Evolutionary conservation across 2,329 filamentous ascomycete genomes (phyloP), one percentile per base, ranked within the genome.

Genomic region (Cadophora luteo-olivacea): DNA sequence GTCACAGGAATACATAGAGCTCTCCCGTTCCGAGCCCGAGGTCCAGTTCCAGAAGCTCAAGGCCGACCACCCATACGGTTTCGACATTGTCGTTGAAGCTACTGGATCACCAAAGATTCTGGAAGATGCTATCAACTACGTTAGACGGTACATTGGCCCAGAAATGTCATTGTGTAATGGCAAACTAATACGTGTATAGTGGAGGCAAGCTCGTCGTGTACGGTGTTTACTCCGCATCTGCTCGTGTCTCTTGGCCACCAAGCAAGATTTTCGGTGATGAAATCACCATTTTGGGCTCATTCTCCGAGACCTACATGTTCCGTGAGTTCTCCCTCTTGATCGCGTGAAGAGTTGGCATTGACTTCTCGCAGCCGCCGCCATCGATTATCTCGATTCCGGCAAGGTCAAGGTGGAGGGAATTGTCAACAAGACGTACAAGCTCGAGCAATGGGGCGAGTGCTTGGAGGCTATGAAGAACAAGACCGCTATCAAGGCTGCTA

Each of bases 281-380:
- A 79, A 91, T 93, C 74, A 92, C 89, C 72, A 91, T 93, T 73
- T 81, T 92, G 65, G 90, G 90, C 32, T 90, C 87, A 64, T 93
- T 92, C 81, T 91, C 88, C 60, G 90, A 92, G 79, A 91, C 89
- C 29, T 91, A 89, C 80, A 91, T 90, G 84, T 91, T 91, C 83
- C 89, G 81, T 83, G 79, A 76, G 81, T 80, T 36, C 55, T 16
- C 8, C 9, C 32, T 16, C 6, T 12, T 8, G 49, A 19, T 14
- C 24, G 11, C 12, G 8, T 65, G 33, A 7, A 12, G 24, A 19
- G n/a, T 8, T 36, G 29, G 9, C 14, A 32, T 63, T 61, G 48
- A 69, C 29, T 51, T 81, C 84, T 61, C 81, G 82, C 83, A 87
- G 77, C 84, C 22, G 83, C 84, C 60, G 84, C 84, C 55, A 84